phyloP scores from a whole-genome alignment of 2,329 filamentous ascomycete genomes.

The Colletotrichum caudatum region DNA sequence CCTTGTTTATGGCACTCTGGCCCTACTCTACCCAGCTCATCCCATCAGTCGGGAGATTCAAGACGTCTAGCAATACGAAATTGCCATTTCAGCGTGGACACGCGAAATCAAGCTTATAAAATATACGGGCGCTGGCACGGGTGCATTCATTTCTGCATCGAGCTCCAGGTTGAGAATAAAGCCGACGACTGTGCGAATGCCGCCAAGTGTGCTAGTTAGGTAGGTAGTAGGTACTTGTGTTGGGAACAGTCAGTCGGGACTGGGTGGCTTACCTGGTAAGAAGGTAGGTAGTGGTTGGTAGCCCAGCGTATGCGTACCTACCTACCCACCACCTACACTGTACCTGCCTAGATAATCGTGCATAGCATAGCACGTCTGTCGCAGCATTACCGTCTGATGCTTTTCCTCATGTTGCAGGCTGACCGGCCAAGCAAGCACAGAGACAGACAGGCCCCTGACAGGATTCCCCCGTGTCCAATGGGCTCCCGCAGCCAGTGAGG shows the following conservation, averaged over 20 bases:
- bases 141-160: too few species aligned
- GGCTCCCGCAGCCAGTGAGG: constrained; percentile 27
- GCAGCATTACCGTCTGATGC: background rate
- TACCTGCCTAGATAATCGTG: too few species aligned
- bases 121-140: background rate
- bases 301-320: background rate
- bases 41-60: constrained; percentile 21
- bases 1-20: constrained; percentile 7
- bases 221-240: background rate
- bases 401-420: constrained; percentile 7
- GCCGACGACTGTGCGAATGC: background rate
- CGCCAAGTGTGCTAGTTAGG: background rate
- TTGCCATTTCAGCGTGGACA: constrained; percentile 25
- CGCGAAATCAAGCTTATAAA: background rate
- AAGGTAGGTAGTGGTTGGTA: background rate
- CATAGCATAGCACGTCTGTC: background rate
- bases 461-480: constrained; percentile 12
- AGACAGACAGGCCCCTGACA: constrained; percentile 23
- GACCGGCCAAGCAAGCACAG: constrained; percentile 2
- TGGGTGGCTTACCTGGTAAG: background rate
- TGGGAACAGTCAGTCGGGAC: background rate
- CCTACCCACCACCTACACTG: too few species aligned
- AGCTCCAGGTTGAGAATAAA: background rate
- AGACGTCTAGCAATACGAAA: constrained; percentile 29
- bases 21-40: constrained; percentile 9